These are phyloP conservation scores for Calophaca sinica DNA, from an alignment of 306 rosid species.

Conservation along the genomic window DNA sequence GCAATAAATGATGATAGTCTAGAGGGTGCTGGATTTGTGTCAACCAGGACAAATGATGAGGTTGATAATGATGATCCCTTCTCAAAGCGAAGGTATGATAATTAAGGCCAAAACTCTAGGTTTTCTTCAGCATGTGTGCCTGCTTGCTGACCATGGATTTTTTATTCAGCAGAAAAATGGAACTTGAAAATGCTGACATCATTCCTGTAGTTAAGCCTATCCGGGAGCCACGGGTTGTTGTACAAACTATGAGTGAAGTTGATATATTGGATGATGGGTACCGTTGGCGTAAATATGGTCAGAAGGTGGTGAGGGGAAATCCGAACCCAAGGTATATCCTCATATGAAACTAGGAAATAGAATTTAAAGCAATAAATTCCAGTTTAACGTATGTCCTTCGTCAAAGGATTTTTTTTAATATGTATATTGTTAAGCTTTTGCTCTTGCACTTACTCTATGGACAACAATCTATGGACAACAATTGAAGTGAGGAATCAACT, in stretches of 20 bases:
- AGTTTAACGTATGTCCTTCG: background rate
- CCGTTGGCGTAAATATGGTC: slow-evolving; percentile 99
- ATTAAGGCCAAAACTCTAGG: slow-evolving; percentile 31
- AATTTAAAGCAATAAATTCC: too few species aligned
- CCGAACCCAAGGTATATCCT: slow-evolving; percentile 92
- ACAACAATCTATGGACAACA: background rate
- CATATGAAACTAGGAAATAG: slow-evolving; percentile 34
- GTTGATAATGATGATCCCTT: slow-evolving; percentile 83
- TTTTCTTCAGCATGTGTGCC: slow-evolving; percentile 38
- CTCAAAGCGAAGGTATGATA: slow-evolving; percentile 82
- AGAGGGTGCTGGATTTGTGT: slow-evolving; percentile 64
- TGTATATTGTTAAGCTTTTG: slow-evolving; percentile 8
- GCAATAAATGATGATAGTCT: slow-evolving; percentile 62
- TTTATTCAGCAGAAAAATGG: slow-evolving; percentile 79
- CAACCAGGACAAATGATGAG: slow-evolving; percentile 67
- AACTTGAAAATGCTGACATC: slow-evolving; percentile 67
- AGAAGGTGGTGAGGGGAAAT: slow-evolving; percentile 98
- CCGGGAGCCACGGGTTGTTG: slow-evolving; percentile 97
- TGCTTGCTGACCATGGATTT: slow-evolving; percentile 40
- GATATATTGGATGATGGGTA: slow-evolving; percentile 99
- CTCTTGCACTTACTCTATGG: slow-evolving; percentile 19
- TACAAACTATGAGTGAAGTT: slow-evolving; percentile 96
- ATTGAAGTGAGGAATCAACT: slow-evolving; percentile 12
- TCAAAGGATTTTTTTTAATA: slow-evolving; percentile 5
- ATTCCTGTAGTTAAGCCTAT: slow-evolving; percentile 91